These are phyloP conservation scores for Daldinia childiae DNA, from an alignment of 495 filamentous ascomycete genomes.

Conservation along the genomic window DNA sequence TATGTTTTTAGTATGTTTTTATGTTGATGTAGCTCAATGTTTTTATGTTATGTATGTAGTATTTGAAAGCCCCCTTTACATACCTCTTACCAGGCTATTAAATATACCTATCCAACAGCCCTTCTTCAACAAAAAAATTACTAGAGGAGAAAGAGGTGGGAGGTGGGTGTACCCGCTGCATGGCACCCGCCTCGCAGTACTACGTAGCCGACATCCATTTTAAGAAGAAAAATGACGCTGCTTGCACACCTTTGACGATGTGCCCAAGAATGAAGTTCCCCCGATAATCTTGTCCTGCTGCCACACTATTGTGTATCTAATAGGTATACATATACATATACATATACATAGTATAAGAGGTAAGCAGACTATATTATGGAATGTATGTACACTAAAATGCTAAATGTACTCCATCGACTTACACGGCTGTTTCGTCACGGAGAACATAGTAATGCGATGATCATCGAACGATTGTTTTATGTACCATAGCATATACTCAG, in stretches of 20 bases:
- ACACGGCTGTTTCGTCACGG: slow-evolving; percentile 7
- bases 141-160: slow-evolving; percentile 3
- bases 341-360: slow-evolving; percentile 14
- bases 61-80: background rate
- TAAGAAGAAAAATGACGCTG: slow-evolving; percentile 27
- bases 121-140: background rate
- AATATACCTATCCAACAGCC: background rate
- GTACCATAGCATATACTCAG: slow-evolving; percentile 7
- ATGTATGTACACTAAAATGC: slow-evolving; percentile 7
- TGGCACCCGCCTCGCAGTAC: slow-evolving; percentile 27
- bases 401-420: background rate
- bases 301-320: background rate
- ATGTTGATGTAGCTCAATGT: no score
- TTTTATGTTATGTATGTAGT: no score
- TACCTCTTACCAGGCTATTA: background rate
- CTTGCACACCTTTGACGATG: slow-evolving; percentile 14
- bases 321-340: slow-evolving; percentile 6
- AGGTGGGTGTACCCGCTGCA: slow-evolving; percentile 21
- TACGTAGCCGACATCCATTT: background rate
- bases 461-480: slow-evolving; percentile 36
- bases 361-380: slow-evolving; percentile 5
- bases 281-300: background rate
- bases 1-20: no score
- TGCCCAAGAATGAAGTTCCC: slow-evolving; percentile 4
- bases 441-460: slow-evolving; percentile 34